These are phyloP conservation scores for Diaporthe sp. DNA, from an alignment of 2,329 filamentous ascomycete genomes.

Conservation along the genomic window DNA sequence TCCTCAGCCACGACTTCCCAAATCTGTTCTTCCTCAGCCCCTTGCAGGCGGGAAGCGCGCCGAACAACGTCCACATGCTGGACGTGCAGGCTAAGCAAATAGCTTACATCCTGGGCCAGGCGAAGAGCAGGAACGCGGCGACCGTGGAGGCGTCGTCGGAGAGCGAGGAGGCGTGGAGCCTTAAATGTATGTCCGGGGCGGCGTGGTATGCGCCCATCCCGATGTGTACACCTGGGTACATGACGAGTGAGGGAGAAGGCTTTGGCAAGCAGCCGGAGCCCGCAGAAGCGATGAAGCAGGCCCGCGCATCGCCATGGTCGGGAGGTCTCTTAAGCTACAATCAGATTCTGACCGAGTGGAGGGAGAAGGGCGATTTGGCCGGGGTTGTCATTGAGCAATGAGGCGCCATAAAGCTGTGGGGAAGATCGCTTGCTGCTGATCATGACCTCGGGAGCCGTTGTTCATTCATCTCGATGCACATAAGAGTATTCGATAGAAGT, in stretches of 20 bases:
- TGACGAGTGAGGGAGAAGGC: slow-evolving; percentile 8
- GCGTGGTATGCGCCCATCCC: neutral
- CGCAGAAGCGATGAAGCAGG: slow-evolving; percentile 6
- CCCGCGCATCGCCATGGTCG: neutral
- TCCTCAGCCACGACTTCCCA: slow-evolving; percentile 16
- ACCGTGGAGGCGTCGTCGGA: slow-evolving; percentile 9
- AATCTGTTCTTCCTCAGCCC: slow-evolving; percentile 17
- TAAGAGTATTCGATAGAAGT: neutral
- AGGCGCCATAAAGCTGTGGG: neutral
- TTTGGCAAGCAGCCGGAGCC: slow-evolving; percentile 12
- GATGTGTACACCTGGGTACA: slow-evolving; percentile 19
- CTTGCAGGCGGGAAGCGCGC: neutral
- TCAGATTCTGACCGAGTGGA: slow-evolving; percentile 10
- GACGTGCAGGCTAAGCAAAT: slow-evolving; percentile 20
- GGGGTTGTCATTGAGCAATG: slow-evolving; percentile 1
- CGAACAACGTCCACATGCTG: slow-evolving; percentile 12
- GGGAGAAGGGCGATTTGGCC: slow-evolving; percentile 19
- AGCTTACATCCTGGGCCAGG: neutral
- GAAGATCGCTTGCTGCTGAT: neutral
- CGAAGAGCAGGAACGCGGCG: neutral
- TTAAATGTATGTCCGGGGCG: neutral
- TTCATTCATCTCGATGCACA: neutral
- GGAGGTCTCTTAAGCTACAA: slow-evolving; percentile 1
- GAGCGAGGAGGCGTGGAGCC: slow-evolving; percentile 20
- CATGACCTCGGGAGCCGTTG: neutral